Base-by-base conservation (phyloP, 345 rosid genomes). In the Crucihimalaya himalaica region DNA sequence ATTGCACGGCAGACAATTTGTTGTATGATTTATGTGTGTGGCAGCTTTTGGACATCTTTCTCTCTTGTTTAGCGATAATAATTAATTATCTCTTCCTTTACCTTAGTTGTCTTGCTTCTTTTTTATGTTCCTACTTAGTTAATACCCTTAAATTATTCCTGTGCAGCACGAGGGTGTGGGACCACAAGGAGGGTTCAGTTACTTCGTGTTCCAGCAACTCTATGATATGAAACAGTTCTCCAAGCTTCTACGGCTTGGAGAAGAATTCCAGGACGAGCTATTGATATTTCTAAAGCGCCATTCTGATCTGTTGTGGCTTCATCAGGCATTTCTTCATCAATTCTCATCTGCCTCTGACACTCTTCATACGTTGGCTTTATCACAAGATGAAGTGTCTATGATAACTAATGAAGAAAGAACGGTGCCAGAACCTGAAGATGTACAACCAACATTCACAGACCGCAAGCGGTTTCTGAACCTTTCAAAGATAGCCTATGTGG, bases 111-210 rank as follows among this genome's bases (percentile, higher is more conserved):
- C 51, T 50, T 37, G 6, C 60, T 47, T 54, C 34, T 25, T 51
- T 15, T 50, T 61, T 37, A 29, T 31, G 51, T 62, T 54, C 20
- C 66, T 56, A 4, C 72, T 37, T 65, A 35, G 51, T 53, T 42
- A 18, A 28, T 72, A 48, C 68, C 16, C 34, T 42, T 77, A 54
- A 37, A 37, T 5, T 48, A 15, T 68, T 48, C 28, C 16, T 76
- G 34, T 56, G 81, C 91, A 95, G 99, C 87, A 74, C 40, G 97
- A 95, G 57, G 84, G 96, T 84, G 72, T 86, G 86, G 99, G 96
- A 58, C 97, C 96, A 50, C 89, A 81, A 65, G 87, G 94, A 79
- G 99, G 99, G 63, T 95, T 95, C 86, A 85, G 94, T 76, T 88
- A 87, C 79, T 95, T 83, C 76, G 99, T 92, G 65, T 92, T 92